Evolutionary conservation across 208 protist genomes (phyloP).

Genomic region (Balamuthia mandrillaris): DNA sequence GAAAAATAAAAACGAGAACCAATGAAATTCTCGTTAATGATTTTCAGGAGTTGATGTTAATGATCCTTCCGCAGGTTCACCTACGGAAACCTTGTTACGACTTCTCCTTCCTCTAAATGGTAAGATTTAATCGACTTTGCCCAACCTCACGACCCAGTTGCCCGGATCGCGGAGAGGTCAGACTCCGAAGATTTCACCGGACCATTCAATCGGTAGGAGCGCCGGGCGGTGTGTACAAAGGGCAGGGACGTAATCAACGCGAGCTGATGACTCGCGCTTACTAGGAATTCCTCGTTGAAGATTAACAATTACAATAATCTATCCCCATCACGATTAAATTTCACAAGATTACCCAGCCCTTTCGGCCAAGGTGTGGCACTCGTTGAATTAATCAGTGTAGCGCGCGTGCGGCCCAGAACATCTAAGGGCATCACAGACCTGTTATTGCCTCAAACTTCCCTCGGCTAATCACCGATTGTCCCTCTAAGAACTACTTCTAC

Average conservation of each 20-base stretch:
- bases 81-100: constrained; percentile 82
- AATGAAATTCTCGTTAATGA: too few relatives aligned
- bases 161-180: not conserved
- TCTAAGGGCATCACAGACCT: constrained; percentile 86
- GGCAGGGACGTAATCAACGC: constrained; percentile 78
- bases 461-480: constrained; percentile 61
- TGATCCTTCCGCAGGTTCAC: constrained; percentile 81
- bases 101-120: constrained; percentile 80
- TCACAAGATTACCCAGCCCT: constrained; percentile 69
- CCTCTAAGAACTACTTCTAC: constrained; percentile 69
- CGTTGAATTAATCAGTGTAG: constrained; percentile 75
- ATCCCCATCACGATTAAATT: constrained; percentile 72
- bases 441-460: constrained; percentile 77
- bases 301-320: constrained; percentile 80
- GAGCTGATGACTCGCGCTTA: constrained; percentile 77
- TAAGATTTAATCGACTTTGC: constrained; percentile 67
- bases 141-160: not conserved
- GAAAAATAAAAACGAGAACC: too few relatives aligned
- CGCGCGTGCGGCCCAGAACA: constrained; percentile 81
- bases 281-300: constrained; percentile 82
- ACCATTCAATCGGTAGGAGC: constrained; percentile 78
- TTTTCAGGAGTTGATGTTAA: too few relatives aligned
- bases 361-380: constrained; percentile 53
- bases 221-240: constrained; percentile 80
- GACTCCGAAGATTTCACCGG: constrained; percentile 72